phyloP scores from a whole-genome alignment of 495 filamentous ascomycete species.

The Tetracladium setigerum region DNA sequence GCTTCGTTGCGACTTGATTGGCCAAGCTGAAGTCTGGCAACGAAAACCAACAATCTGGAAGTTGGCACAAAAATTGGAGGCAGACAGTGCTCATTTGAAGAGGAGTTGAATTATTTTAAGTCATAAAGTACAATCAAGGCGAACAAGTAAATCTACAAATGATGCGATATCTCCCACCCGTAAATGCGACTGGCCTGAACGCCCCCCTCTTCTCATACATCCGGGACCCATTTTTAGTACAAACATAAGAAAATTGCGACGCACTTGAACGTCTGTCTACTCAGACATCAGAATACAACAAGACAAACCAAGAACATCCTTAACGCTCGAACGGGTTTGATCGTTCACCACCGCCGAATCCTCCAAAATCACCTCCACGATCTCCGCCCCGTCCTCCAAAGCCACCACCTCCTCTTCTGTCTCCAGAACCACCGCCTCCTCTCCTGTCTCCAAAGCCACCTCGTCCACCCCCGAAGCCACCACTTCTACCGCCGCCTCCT shows the following conservation, averaged over 20 bases:
- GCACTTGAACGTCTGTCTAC: neutral
- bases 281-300: constrained; percentile 2
- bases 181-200: neutral
- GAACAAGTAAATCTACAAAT: too few relatives aligned
- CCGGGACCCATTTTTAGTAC: neutral
- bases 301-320: neutral
- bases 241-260: neutral
- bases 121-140: too few relatives aligned
- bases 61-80: too few relatives aligned
- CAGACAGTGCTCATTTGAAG: too few relatives aligned
- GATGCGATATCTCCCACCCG: constrained; percentile 8
- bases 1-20: too few relatives aligned
- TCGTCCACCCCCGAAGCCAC: constrained; percentile 6
- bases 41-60: too few relatives aligned
- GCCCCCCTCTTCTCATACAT: constrained; percentile 7
- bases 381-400: neutral
- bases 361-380: neutral
- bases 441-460: constrained; percentile 5
- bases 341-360: neutral
- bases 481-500: constrained; percentile 1
- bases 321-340: neutral
- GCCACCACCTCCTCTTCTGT: constrained; percentile 4
- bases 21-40: too few relatives aligned
- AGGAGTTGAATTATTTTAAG: too few relatives aligned
- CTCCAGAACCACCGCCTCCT: constrained; percentile 15